These are phyloP conservation scores for Backusella mclennaniae DNA, from an alignment of 192 early-diverging fungal genomes.

Conservation along the genomic window DNA sequence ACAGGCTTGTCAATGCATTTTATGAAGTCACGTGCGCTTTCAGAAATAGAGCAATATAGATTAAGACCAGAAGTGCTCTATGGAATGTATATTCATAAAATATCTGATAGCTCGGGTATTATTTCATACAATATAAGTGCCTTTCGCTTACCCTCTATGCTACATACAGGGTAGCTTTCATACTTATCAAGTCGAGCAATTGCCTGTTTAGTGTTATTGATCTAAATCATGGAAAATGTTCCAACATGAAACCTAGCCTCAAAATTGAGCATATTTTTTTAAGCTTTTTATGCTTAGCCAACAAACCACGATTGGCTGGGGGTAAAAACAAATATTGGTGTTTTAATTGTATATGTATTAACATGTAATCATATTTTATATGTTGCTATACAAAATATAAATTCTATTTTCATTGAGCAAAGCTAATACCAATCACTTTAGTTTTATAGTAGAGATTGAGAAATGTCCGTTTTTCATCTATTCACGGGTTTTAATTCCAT, in stretches of 20 bases:
- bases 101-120: background rate
- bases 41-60: background rate
- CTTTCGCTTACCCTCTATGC: background rate
- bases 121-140: background rate
- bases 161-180: too few species aligned
- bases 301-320: background rate
- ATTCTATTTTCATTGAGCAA: too few species aligned
- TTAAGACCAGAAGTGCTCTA: background rate
- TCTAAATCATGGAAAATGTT: background rate
- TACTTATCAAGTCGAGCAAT: too few species aligned
- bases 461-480: too few species aligned
- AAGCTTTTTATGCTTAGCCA: background rate
- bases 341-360: too few species aligned
- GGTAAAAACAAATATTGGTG: too few species aligned
- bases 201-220: background rate
- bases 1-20: background rate
- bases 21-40: background rate
- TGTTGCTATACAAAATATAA: too few species aligned
- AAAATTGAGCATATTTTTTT: background rate
- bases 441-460: too few species aligned
- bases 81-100: background rate
- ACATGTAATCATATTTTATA: too few species aligned
- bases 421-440: too few species aligned
- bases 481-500: background rate
- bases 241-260: background rate